Percentiles rank a stretch among this genome's conserved stretches.
Conservation (phyloP, 345 rosid species). For the Heritiera littoralis region DNA sequence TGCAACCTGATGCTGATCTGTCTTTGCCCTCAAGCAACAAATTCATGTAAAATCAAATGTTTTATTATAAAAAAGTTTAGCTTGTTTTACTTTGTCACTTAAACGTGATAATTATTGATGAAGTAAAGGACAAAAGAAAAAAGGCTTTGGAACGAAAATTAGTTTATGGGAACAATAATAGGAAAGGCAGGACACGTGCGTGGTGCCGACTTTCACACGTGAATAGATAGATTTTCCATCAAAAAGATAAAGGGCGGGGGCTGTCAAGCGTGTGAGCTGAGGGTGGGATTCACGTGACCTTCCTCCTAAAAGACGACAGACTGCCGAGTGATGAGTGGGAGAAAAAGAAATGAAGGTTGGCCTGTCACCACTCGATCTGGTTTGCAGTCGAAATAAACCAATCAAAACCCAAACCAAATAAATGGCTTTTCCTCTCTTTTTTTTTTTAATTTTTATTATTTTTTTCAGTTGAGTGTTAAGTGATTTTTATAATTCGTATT, state of each 20-base stretch:
- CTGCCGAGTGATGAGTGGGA: background rate
- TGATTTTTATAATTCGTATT: too few relatives aligned
- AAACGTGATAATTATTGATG: background rate
- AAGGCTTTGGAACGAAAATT: background rate
- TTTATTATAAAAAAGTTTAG: too few relatives aligned
- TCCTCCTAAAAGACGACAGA: constrained; percentile 35
- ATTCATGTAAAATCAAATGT: too few relatives aligned
- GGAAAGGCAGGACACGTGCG: constrained; percentile 35
- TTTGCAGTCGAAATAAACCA: background rate
- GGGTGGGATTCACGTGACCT: constrained; percentile 67
- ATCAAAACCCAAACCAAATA: background rate
- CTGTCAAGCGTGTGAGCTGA: constrained; percentile 41
- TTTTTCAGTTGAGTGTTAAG: too few relatives aligned
- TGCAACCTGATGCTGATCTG: background rate
- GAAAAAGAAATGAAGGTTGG: background rate
- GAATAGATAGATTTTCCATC: constrained; percentile 23
- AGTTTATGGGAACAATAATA: constrained; percentile 6
- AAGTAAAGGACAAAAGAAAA: background rate
- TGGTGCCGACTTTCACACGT: constrained; percentile 47
- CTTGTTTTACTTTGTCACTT: background rate
- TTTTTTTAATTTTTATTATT: background rate
- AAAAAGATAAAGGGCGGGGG: constrained; percentile 8
- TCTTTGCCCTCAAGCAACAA: too few relatives aligned
- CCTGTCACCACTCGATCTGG: background rate
- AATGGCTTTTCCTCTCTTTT: background rate